Evolutionary conservation across 148 eudicot genomes (phyloP), one percentile per base, ranked within the genome.

Genomic region (Simmondsia chinensis): DNA sequence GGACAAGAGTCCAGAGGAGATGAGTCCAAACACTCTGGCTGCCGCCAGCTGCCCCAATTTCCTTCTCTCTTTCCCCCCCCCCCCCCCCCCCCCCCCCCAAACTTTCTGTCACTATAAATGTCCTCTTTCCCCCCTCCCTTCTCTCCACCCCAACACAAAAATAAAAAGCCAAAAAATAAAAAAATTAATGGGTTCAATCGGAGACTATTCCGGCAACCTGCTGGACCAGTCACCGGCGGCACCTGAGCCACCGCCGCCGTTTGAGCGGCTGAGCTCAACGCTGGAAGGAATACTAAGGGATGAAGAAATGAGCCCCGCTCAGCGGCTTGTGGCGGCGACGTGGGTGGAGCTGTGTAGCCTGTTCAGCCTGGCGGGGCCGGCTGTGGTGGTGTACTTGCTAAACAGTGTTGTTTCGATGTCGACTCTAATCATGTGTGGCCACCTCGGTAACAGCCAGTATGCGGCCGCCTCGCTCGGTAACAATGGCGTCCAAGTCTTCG

Each of bases 391-490:
- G 13, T 78, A 74, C 59, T 52, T 78, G 50, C 63, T 78, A 2
- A 74, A 67, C 59, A 70, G 74, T 33, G 39, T 64, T 0, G 41
- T 60, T 2, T 74, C 80, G 0, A 41, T 64, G 66, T 65, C 77
- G 29, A 78, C 85, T 10, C 80, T 57, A 25, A 74, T 78, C 30
- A 74, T 70, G 13, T 67, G 65, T 28, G 85, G 85, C 39, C 85
- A 78, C 42, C 80, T 78, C 13, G 85, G 85, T 3, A 78, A 78
- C 26, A 74, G 74, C 4, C 36, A 74, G 32, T 61, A 70, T 5
- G 85, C 85, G 8, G 85, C 74, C 17, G 57, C 74, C 0, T 57
- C 75, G 17, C 77, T 78, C 7, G 85, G 75, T n/a, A 78, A 71
- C 51, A 61, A 52, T n/a, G 85, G 85, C 10, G 43, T 78, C 33